phyloP scores from a whole-genome alignment of 2,329 filamentous ascomycete genomes.

The Scedosporium dehoogii region DNA sequence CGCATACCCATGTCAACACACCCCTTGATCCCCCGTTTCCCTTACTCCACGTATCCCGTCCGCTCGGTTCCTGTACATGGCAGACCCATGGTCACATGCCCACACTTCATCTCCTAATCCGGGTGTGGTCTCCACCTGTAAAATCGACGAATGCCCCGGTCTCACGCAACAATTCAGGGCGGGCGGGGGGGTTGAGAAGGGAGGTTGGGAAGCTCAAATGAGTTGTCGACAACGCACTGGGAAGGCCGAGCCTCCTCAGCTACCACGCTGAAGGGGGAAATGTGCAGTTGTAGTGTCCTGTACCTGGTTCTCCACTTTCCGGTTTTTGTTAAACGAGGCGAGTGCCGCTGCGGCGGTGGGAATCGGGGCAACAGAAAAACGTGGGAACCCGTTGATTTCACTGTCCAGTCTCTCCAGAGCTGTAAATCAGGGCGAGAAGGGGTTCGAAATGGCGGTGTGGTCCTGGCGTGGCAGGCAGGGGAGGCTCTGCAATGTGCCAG shows the following conservation, averaged over 20 bases:
- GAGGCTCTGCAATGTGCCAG: too few species aligned
- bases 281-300: too few species aligned
- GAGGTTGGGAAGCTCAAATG: too few species aligned
- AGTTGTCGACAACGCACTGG: too few species aligned
- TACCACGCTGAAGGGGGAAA: too few species aligned
- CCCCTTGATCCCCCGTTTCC: background rate
- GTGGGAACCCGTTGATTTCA: background rate
- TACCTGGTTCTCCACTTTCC: background rate
- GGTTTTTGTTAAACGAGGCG: background rate
- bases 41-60: background rate
- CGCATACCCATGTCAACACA: background rate
- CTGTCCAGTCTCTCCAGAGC: background rate
- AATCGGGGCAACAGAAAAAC: background rate
- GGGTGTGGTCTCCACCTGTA: background rate
- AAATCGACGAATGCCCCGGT: background rate
- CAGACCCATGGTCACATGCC: background rate
- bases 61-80: constrained; percentile 1
- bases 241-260: too few species aligned
- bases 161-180: background rate
- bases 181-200: background rate
- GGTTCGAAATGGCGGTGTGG: too few species aligned
- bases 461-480: too few species aligned
- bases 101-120: background rate
- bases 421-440: too few species aligned
- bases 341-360: background rate